Percentiles rank a stretch among this genome's conserved stretches.
phyloP scores from a whole-genome alignment of 108 stramenopile genomes.

The Parmales sp. region DNA sequence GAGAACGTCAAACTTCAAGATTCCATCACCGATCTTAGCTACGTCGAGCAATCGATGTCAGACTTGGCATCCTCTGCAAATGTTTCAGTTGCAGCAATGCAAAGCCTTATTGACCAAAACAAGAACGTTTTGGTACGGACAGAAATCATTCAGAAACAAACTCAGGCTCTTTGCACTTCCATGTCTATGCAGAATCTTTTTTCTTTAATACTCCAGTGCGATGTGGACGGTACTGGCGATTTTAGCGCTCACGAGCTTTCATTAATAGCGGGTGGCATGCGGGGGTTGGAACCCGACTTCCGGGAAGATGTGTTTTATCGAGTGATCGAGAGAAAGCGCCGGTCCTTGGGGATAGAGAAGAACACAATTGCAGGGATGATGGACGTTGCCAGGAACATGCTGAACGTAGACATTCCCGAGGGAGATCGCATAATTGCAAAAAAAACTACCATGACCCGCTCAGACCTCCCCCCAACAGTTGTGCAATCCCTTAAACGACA shows the following conservation, averaged over 20 bases:
- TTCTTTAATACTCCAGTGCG: background rate
- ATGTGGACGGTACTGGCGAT: background rate
- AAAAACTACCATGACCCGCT: background rate
- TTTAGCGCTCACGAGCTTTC: background rate
- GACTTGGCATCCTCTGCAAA: background rate
- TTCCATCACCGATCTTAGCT: background rate
- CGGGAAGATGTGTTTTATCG: background rate
- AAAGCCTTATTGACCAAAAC: background rate
- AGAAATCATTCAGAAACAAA: background rate
- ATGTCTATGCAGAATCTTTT: slow-evolving; percentile 3
- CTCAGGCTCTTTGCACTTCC: background rate
- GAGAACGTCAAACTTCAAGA: background rate
- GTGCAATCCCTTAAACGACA: background rate
- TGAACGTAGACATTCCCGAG: background rate
- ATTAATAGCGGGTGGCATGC: background rate
- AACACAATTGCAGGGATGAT: background rate
- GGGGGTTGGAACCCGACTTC: slow-evolving; percentile 4
- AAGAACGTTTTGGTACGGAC: background rate
- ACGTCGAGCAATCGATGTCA: background rate
- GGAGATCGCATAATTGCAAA: background rate
- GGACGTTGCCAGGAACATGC: slow-evolving; percentile 10
- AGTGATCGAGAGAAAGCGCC: background rate
- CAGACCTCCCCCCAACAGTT: background rate
- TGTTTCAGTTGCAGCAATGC: background rate
- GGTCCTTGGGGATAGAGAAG: background rate